Evolutionary conservation across 1,284 basidiomycete genomes (phyloP), one percentile per base, ranked within the genome.

Genomic region (Porogramme epimiltina): DNA sequence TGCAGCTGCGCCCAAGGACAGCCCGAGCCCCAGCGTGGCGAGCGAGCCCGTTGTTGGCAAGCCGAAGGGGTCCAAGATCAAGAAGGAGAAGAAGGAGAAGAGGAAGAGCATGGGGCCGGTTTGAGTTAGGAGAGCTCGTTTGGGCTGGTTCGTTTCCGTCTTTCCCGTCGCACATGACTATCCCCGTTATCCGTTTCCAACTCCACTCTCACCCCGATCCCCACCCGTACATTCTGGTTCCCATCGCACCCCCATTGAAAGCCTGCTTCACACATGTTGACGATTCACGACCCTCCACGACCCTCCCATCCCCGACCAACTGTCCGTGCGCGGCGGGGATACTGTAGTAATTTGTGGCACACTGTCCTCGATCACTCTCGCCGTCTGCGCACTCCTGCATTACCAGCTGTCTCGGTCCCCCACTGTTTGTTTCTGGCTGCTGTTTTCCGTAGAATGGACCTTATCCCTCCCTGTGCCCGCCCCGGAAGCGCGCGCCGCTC

Each of bases 61-160:
- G 54, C 31, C 56, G 37, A 63, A 63, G 66, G 54, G 45, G 34
- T 54, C 53, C 54, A 65, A 66, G 64, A 60, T 59, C 39, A 65
- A 64, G 61, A 64, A 67, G 59, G 60, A 66, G 49, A 66, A 66
- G 61, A 62, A 66, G 58, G 56, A 62, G 48, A 65, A 65, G 56
- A 59, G 64, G 62, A 67, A 67, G 65, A 65, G 64, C 42, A 51
- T 47, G 42, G 34, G 34, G 9, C 34, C 34, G 5, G 34, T 52
- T 53, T 45, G 61, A 52, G 55, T 52, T 49, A 23, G 25, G 43
- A 26, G 24, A 18, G 43, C 42, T 34, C 40, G 46, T 20, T 10
- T 28, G 38, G 47, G 43, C 22, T 42, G 47, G 46, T 52, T 38
- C 41, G 24, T 26, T 42, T 18, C 46, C 51, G 24, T 40, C 48